Percentiles rank a stretch among this genome's conserved stretches.
These are phyloP conservation scores for Boletus bicolor DNA, from an alignment of 768 basidiomycete species.

Conservation along the genomic window DNA sequence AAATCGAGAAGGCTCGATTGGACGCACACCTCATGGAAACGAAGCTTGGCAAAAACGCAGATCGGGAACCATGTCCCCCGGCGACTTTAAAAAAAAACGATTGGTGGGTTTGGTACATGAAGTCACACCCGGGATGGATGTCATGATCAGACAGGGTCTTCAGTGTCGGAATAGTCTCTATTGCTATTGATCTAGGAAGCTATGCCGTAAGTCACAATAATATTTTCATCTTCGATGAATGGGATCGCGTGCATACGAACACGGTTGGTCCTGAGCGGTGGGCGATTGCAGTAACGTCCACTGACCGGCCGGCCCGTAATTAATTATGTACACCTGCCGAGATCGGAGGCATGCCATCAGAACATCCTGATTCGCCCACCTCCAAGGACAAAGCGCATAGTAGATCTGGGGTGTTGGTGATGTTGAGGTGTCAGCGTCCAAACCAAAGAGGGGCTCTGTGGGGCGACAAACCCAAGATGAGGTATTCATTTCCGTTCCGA, in stretches of 20 bases:
- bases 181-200: background rate
- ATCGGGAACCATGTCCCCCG: background rate
- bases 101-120: background rate
- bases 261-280: background rate
- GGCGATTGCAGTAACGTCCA: background rate
- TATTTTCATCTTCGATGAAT: background rate
- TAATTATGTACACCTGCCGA: background rate
- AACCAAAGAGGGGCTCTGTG: background rate
- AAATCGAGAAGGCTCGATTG: background rate
- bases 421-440: background rate
- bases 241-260: background rate
- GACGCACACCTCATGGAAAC: background rate
- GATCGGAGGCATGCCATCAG: background rate
- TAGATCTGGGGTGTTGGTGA: background rate
- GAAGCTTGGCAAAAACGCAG: no score
- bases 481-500: conserved; percentile 14
- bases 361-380: background rate
- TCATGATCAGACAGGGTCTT: background rate
- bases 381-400: background rate
- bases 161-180: background rate
- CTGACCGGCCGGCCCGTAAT: background rate
- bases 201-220: background rate
- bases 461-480: background rate
- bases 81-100: background rate
- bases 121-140: background rate